Percentiles rank a stretch among this genome's conserved stretches.
Conservation (phyloP, 208 protist genomes). For the Novymonas esmeraldas region DNA sequence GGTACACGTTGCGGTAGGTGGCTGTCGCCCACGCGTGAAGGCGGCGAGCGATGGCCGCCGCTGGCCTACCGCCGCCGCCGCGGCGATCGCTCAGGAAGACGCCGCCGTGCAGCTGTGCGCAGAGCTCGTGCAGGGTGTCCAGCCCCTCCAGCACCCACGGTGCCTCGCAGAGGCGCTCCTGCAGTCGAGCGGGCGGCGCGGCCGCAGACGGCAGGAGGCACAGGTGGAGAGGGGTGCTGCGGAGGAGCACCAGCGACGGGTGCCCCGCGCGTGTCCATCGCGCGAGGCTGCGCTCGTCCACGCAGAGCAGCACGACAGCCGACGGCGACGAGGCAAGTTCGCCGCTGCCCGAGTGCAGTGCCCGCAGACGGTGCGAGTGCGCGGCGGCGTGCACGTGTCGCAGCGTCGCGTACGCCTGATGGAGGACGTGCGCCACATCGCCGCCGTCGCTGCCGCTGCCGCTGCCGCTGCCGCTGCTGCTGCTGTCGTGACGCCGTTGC, state of each 20-base stretch:
- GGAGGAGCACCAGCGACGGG: neutral
- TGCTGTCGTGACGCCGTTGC: neutral
- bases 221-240: slow-evolving; percentile 17
- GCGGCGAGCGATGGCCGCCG: slow-evolving; percentile 2
- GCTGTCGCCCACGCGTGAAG: slow-evolving; percentile 11
- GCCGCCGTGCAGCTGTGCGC: slow-evolving; percentile 7
- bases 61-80: neutral
- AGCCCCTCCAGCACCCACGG: slow-evolving; percentile 11
- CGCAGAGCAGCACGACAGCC: slow-evolving; percentile 10
- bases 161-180: slow-evolving; percentile 7
- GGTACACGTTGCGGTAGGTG: slow-evolving; percentile 9
- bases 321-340: neutral
- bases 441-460: neutral
- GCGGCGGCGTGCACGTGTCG: slow-evolving; percentile 9
- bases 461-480: slow-evolving; percentile 1
- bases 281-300: slow-evolving; percentile 12
- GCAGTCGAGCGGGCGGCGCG: slow-evolving; percentile 8
- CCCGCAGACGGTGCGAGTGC: neutral
- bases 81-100: slow-evolving; percentile 9
- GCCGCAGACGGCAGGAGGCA: slow-evolving; percentile 14
- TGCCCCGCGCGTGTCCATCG: slow-evolving; percentile 5
- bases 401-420: slow-evolving; percentile 10
- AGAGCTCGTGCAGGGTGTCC: slow-evolving; percentile 3
- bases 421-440: neutral
- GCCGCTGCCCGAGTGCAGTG: too few relatives aligned